These are phyloP conservation scores for Ceratocystis lukuohia DNA, from an alignment of 2,329 filamentous ascomycete genomes.

Conservation along the genomic window DNA sequence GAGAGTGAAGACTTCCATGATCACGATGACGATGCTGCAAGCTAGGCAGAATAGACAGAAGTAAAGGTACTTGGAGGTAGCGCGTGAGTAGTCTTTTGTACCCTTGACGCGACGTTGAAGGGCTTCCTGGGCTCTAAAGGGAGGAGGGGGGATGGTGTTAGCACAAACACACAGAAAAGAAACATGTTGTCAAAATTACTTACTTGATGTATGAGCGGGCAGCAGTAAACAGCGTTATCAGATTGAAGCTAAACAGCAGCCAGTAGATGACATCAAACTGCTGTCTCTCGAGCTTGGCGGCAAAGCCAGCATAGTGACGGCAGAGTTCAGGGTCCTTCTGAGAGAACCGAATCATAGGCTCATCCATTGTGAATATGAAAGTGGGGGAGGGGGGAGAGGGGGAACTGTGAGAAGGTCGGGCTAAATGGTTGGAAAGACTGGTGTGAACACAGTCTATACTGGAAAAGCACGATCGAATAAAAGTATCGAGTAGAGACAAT, in stretches of 20 bases:
- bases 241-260: slow-evolving; percentile 33
- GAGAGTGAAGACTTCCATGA: slow-evolving; percentile 43
- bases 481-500: not conserved
- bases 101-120: slow-evolving; percentile 29
- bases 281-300: slow-evolving; percentile 29
- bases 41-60: slow-evolving; percentile 34
- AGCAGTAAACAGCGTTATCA: slow-evolving; percentile 33
- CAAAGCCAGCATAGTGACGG: slow-evolving; percentile 32
- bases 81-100: slow-evolving; percentile 26
- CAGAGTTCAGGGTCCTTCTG: slow-evolving; percentile 26
- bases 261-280: slow-evolving; percentile 37
- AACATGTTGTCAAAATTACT: slow-evolving; percentile 17
- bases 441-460: too few relatives aligned
- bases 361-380: slow-evolving; percentile 7
- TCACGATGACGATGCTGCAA: slow-evolving; percentile 32
- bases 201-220: slow-evolving; percentile 33
- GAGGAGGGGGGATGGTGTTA: slow-evolving; percentile 2
- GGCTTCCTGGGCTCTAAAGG: slow-evolving; percentile 26
- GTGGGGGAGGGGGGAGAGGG: not conserved
- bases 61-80: slow-evolving; percentile 31
- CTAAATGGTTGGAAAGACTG: not conserved
- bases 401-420: not conserved
- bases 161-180: not conserved
- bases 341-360: slow-evolving; percentile 13
- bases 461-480: too few relatives aligned